These are phyloP conservation scores for Starmerella ratchasimensis DNA, from an alignment of 805 yeast species.

Conservation along the genomic window DNA sequence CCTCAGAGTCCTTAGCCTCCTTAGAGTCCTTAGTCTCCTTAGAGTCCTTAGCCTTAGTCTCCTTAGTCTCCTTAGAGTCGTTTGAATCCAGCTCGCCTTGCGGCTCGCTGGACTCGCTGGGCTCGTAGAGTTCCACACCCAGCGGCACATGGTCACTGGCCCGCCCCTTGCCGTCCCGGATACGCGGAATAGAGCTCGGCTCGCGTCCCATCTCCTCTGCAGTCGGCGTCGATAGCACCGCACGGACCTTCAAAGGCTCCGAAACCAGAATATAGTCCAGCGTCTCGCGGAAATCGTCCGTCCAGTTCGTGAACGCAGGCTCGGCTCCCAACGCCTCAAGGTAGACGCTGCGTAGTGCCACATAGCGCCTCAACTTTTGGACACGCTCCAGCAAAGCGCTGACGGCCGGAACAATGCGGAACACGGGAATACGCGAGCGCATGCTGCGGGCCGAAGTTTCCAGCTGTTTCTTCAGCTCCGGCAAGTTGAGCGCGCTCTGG, in stretches of 20 bases:
- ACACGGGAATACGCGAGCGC: too few species aligned
- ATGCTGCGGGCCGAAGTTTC: not conserved
- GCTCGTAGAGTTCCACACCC: too few species aligned
- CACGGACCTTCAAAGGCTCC: conserved; percentile 34
- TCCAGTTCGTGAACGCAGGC: conserved; percentile 89
- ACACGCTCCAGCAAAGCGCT: not conserved
- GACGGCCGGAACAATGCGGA: not conserved
- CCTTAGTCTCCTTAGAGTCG: too few species aligned
- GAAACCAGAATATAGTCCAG: conserved; percentile 69
- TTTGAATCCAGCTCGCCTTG: too few species aligned
- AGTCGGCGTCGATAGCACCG: conserved; percentile 55
- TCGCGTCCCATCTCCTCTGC: conserved; percentile 64
- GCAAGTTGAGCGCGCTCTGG: too few species aligned
- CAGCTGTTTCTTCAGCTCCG: not conserved
- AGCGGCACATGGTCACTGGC: conserved; percentile 93
- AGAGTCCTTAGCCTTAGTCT: too few species aligned
- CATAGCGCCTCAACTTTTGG: too few species aligned
- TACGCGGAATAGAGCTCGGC: conserved; percentile 69
- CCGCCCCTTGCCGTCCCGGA: conserved; percentile 40
- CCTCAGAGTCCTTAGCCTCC: too few species aligned
- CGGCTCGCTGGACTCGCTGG: too few species aligned
- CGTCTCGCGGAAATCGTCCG: conserved; percentile 76
- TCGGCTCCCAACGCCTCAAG: conserved; percentile 44
- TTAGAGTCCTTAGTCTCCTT: too few species aligned
- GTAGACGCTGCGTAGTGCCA: conserved; percentile 2